These are phyloP conservation scores for Nelumbo lutea DNA, from an alignment of 164 flowering plant genomes.

Conservation along the genomic window DNA sequence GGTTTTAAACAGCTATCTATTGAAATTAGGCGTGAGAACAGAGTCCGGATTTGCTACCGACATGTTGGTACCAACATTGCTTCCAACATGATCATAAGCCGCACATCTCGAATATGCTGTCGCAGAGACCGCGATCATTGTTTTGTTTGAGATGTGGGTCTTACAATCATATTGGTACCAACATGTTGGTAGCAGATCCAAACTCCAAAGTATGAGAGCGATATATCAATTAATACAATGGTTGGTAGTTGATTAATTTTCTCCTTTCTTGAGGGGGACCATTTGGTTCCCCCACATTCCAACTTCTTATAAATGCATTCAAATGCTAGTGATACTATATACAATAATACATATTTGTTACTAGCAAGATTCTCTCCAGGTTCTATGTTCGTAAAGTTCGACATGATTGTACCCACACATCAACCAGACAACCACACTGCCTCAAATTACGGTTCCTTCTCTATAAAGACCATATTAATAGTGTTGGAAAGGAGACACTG, in stretches of 20 bases:
- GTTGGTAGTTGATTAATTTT: not conserved
- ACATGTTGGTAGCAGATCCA: not conserved
- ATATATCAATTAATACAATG: not conserved
- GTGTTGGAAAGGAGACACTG: not conserved
- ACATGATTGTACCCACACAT: constrained; percentile 2
- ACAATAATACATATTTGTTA: not conserved
- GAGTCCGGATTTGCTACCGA: too few relatives aligned
- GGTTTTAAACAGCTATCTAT: not conserved
- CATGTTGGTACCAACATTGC: too few relatives aligned
- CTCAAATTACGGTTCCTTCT: not conserved
- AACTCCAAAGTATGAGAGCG: not conserved
- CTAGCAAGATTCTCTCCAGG: not conserved
- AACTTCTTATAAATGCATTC: not conserved
- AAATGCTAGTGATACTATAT: not conserved
- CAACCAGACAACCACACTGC: not conserved
- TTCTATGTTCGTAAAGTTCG: not conserved
- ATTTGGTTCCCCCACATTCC: not conserved
- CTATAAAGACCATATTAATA: not conserved
- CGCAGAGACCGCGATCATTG: too few relatives aligned
- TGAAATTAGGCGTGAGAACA: not conserved
- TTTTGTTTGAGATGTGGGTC: too few relatives aligned
- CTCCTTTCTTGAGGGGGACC: not conserved
- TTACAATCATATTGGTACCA: too few relatives aligned
- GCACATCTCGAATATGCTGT: too few relatives aligned
- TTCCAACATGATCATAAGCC: too few relatives aligned